Evolutionary conservation across 176 grass and related monocot species (phyloP), one percentile per base, ranked within the genome.

Genomic region (Pharus latifolius): DNA sequence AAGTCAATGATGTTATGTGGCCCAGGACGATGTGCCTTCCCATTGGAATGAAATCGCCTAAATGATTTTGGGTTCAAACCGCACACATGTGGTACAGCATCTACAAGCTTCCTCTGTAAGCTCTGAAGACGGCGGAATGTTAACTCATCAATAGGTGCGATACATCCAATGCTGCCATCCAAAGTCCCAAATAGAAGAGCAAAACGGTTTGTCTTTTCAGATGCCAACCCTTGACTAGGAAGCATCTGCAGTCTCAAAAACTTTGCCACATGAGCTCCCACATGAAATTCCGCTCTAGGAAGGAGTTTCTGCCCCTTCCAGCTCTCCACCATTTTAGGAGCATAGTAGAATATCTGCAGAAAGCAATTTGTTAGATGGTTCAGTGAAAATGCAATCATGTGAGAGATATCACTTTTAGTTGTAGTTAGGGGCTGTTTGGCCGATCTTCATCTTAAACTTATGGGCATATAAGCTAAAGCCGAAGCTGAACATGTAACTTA

Each of bases 281-380:
- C 83, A 87, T 92, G 94, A 82, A 97, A 85, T 49, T 97, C 94
- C 50, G 86, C 86, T 46, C 89, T 78, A 7, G 86, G 74, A 55
- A 97, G 77, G 27, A 97, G 89, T 56, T 97, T 97, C 73, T 97
- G 93, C 12, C 94, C 94, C 72, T 97, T 97, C 94, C 89, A 97
- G 40, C 94, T 92, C 81, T 97, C 94, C 56, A 97, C 77, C 47
- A 77, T 86, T 88, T 86, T 97, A 51, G 94, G 86, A 52, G 94
- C 94, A 85, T 97, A 92, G 72, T 92, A 97, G 27, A 97, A 92
- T 43, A 97, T 92, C 89, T 97, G 82, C 70, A 82, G 16, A 63
- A 49, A 50, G 29, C 0, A 27, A 68, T 35, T 53, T 28, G 34
- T 84, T 83, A 76, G 37, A 31, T n/a, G n/a, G 55, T 47, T 33